phyloP scores from a whole-genome alignment of 2,329 filamentous ascomycete genomes.

The Colletotrichum coccodes region DNA sequence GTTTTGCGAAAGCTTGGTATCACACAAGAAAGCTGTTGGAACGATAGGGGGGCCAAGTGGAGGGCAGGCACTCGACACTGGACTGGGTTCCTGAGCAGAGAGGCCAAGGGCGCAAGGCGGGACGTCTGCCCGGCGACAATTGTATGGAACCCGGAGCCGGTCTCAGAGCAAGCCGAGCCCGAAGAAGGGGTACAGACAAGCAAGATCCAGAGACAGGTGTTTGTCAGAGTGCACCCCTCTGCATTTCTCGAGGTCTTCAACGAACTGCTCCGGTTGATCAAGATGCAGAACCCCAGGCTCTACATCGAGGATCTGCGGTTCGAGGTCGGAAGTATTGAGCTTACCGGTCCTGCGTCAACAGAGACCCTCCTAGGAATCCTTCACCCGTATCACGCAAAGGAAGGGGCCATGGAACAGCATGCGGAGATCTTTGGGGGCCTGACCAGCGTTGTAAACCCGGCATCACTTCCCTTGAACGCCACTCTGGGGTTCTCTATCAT shows the following conservation, averaged over 20 bases:
- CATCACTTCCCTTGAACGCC: conserved; percentile 75
- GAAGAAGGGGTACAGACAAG: conserved; percentile 32
- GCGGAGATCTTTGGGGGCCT: conserved; percentile 62
- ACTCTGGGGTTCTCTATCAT: conserved; percentile 77
- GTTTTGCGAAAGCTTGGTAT: conserved; percentile 75
- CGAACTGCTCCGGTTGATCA: conserved; percentile 66
- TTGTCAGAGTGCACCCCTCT: conserved; percentile 85
- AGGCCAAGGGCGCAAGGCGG: conserved; percentile 61
- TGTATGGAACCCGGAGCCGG: conserved; percentile 73
- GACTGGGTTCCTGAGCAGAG: conserved; percentile 61
- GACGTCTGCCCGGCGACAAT: conserved; percentile 78
- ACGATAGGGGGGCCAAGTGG: conserved; percentile 76
- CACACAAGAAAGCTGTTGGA: conserved; percentile 69
- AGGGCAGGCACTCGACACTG: conserved; percentile 62
- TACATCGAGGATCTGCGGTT: conserved; percentile 76
- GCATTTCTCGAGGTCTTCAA: conserved; percentile 78
- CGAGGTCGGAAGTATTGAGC: conserved; percentile 70
- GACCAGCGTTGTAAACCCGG: conserved; percentile 71
- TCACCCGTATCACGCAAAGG: conserved; percentile 55
- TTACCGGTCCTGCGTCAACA: conserved; percentile 76
- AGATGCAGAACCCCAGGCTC: conserved; percentile 69
- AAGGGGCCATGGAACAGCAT: conserved; percentile 50
- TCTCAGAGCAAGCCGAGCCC: conserved; percentile 36
- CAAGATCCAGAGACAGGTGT: conserved; percentile 56
- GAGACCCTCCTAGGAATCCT: conserved; percentile 80